These are phyloP conservation scores for Boechera divaricarpa DNA, from an alignment of 345 rosid species.

Conservation along the genomic window DNA sequence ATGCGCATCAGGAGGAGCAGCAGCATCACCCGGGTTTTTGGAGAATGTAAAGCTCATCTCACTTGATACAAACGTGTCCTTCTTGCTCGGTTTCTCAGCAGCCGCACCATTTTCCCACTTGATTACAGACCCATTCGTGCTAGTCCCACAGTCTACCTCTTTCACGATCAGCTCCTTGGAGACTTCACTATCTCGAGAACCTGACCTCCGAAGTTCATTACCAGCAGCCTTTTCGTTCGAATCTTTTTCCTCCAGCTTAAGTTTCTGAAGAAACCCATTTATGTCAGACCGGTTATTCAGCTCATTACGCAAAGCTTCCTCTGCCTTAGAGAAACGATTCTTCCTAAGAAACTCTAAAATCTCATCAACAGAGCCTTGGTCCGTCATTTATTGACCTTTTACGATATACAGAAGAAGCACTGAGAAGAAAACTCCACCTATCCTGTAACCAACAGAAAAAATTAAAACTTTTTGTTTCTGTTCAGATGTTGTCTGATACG, in stretches of 20 bases:
- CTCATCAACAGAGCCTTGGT: conserved; percentile 66
- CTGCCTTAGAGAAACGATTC: conserved; percentile 85
- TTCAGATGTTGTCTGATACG: no score
- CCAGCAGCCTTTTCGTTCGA: conserved; percentile 43
- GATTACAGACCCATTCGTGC: conserved; percentile 64
- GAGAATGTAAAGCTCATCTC: conserved; percentile 62
- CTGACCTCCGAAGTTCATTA: conserved; percentile 45
- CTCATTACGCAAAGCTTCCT: conserved; percentile 94
- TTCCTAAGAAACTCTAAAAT: conserved; percentile 80
- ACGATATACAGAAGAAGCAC: conserved; percentile 17
- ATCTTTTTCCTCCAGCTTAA: conserved; percentile 62
- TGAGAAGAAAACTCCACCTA: conserved; percentile 37
- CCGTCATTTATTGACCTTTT: conserved; percentile 62
- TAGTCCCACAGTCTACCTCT: conserved; percentile 82
- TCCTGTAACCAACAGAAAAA: conserved; percentile 51
- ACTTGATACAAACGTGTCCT: conserved; percentile 47
- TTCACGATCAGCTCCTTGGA: conserved; percentile 88
- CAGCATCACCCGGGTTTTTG: conserved; percentile 61
- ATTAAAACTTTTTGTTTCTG: not conserved
- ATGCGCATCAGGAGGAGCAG: conserved; percentile 56
- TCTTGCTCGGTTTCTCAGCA: conserved; percentile 53
- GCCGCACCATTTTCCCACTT: conserved; percentile 54
- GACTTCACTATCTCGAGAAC: conserved; percentile 56
- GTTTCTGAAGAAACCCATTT: conserved; percentile 73
- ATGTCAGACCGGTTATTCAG: conserved; percentile 70